Evolutionary conservation across 202 grass and related monocot genomes (phyloP), one percentile per base, ranked within the genome.

Genomic region (Zizania palustris): DNA sequence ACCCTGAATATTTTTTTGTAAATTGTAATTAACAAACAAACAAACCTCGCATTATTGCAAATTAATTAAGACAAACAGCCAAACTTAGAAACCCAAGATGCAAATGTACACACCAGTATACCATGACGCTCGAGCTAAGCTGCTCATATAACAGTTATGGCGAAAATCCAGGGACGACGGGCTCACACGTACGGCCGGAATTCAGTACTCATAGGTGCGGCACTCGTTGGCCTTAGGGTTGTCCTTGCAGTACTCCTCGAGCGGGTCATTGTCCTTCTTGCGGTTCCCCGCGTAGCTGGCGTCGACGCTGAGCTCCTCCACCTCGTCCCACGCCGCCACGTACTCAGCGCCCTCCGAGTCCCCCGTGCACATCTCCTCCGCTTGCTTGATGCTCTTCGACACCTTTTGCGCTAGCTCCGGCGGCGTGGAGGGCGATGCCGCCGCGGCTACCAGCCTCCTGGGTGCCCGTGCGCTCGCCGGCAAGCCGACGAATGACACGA

Each of bases 271-370:
- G 38, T 43, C 60, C 83, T 99, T 96, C 45, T 66, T 59, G 83
- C 75, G 87, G 63, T 98, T 91, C 43, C 96, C 80, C 13, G 89
- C 87, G 58, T 95, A 87, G 78, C 89, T 89, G 3, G 96, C 96
- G 8, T 92, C 85, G 38, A 89, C 87, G 79, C 83, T 91, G 61
- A 99, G 96, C 83, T 99, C 89, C 92, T 96, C 96, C 87, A 99
- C 96, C 77, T 99, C 92, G 62, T 99, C 96, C 96, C 96, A 99
- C 45, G 96, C 96, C n/a, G 96, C 96, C 34, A 18, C 87, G 80
- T 89, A 99, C 85, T 99, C 89, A 42, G 83, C 85, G 51, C 81
- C 77, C 60, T 22, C 79, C 11, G 89, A 76, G 72, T 96, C 83
- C 8, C 70, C 92, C 46, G 81, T 85, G 36, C 96, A 99, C 37